These are phyloP conservation scores for Taphrina communis DNA, from an alignment of 1,139 yeast species.

Conservation along the genomic window DNA sequence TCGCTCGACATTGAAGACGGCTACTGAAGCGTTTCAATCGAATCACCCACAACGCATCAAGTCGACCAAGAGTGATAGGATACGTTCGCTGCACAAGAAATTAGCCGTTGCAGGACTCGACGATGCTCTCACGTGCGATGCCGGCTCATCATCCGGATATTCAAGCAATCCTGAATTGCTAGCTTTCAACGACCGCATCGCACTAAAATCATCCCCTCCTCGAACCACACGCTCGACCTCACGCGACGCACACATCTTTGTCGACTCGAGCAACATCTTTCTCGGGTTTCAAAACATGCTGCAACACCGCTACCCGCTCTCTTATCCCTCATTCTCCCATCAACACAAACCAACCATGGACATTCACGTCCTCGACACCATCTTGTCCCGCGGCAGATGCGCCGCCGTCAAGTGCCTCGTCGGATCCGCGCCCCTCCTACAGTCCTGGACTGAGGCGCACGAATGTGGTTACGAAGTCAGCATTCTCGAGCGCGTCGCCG, in stretches of 20 bases:
- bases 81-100: conserved; percentile 12
- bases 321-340: conserved; percentile 3
- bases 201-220: background rate
- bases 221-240: background rate
- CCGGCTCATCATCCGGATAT: background rate
- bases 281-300: conserved; percentile 31
- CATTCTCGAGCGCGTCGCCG: conserved; percentile 35
- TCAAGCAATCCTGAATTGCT: background rate
- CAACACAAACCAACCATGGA: conserved; percentile 31
- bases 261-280: conserved; percentile 41
- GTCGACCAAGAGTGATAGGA: background rate
- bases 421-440: conserved; percentile 39
- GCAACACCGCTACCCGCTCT: background rate
- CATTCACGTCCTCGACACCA: conserved; percentile 30
- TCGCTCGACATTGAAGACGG: conserved; percentile 11
- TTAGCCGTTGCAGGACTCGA: conserved; percentile 12
- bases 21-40: conserved; percentile 10
- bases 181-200: conserved; percentile 9
- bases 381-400: conserved; percentile 37
- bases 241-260: conserved; percentile 30
- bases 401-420: conserved; percentile 29
- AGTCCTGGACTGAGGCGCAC: conserved; percentile 23
- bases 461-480: conserved; percentile 31
- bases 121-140: background rate
- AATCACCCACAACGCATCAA: conserved; percentile 1